Percentiles rank a stretch among this genome's conserved stretches.
These are phyloP conservation scores for Ophiostoma fasciatum DNA, from an alignment of 2,329 filamentous ascomycete species.

Conservation along the genomic window DNA sequence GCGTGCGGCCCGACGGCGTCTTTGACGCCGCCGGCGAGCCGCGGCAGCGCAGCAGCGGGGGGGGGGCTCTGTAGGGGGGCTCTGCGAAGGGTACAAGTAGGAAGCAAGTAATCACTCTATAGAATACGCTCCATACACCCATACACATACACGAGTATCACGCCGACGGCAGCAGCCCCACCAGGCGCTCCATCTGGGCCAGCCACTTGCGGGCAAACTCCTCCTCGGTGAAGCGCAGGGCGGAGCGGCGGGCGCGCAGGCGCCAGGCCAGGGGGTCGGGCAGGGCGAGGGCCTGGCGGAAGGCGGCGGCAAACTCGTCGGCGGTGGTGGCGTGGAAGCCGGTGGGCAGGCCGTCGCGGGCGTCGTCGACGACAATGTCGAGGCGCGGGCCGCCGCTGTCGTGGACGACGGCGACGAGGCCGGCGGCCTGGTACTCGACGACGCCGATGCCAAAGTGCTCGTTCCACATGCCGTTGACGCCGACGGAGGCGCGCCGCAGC, in stretches of 20 bases:
- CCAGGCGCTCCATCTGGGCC: constrained; percentile 55
- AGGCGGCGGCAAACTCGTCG: constrained; percentile 60
- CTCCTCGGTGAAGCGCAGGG: constrained; percentile 74
- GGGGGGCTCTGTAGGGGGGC: too few species aligned
- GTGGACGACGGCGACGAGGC: constrained; percentile 84
- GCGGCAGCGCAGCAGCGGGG: constrained; percentile 61
- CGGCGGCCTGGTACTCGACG: constrained; percentile 94
- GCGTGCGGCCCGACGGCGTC: constrained; percentile 42
- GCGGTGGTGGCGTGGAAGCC: constrained; percentile 76
- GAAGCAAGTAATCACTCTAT: too few species aligned
- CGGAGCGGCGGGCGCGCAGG: constrained; percentile 58
- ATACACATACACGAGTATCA: too few species aligned
- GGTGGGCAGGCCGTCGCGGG: constrained; percentile 68
- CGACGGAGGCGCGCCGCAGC: constrained; percentile 62
- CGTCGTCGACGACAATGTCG: constrained; percentile 76
- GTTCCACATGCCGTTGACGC: constrained; percentile 99
- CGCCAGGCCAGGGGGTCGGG: constrained; percentile 63
- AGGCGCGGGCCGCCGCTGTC: constrained; percentile 83
- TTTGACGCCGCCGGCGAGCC: constrained; percentile 78
- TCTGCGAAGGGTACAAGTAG: background rate
- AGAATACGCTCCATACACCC: too few species aligned
- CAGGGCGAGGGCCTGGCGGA: constrained; percentile 59
- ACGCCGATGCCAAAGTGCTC: constrained; percentile 98
- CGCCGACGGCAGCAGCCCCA: too few species aligned
- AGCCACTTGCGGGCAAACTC: constrained; percentile 74